Evolutionary conservation across 176 grass and related monocot species (phyloP), one percentile per base, ranked within the genome.

Genomic region (Ananas comosus): DNA sequence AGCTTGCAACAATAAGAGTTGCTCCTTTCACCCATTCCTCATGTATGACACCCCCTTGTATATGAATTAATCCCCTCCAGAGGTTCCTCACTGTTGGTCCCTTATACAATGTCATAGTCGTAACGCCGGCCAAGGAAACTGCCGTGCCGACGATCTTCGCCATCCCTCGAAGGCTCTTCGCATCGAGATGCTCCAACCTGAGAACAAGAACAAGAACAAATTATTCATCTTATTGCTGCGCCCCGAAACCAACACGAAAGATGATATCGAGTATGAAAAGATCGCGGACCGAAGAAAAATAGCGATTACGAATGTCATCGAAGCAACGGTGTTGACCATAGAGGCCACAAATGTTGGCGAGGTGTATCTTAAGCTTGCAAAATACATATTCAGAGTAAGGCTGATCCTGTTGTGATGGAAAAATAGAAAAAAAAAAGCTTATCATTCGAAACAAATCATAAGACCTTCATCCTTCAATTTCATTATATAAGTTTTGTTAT

Each of bases 331-430:
- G 71, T 97, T 97, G 58, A 88, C 65, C 82, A 97, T 52, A 28
- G 94, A 83, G 1, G 82, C 61, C 18, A 97, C 84, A 53, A 97
- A 97, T 9, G 86, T 85, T 1, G 94, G 84, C 64, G 94, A 97
- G 12, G 94, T 97, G 76, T 88, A 93, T 53, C 72, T 92, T 19
- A 97, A 65, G 66, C 89, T 97, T 25, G 89, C 52, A 61, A 92
- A 97, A 66, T 97, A 97, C 89, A 97, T 90, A 71, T 97, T 97
- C 61, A 97, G 82, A 49, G 89, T 92, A 50, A 92, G 48, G 72
- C 94, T 92, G 74, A 88, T 82, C 66, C 89, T 97, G 86, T 80
- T 84, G 49, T 11, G 33, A 42, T 42, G 33, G 25, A 27, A 27
- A 27, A 23, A 1, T 23, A 23, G 1, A 27, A 27, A 27, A 72